Evolutionary conservation across 371 early-diverging fungal genomes (phyloP).

Genomic region (Mortierella sp.): DNA sequence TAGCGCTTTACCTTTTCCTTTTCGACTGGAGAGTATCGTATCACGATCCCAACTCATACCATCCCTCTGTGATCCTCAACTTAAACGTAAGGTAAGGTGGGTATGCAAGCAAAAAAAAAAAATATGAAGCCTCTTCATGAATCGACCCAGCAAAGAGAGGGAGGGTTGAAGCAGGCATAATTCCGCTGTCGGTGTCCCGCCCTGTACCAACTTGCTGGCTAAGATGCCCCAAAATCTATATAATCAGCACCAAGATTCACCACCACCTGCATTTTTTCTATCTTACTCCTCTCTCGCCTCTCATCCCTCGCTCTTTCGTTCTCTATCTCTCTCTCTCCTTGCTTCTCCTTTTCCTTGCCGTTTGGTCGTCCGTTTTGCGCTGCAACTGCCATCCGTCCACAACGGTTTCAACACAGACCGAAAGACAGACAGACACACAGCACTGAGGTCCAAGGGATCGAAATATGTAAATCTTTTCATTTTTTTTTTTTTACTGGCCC

Average conservation of each 20-base stretch:
- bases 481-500: not conserved
- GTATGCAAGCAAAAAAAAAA: not conserved
- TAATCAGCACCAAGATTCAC: not conserved
- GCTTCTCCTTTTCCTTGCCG: not conserved
- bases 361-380: not conserved
- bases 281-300: not conserved
- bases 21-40: slow-evolving; percentile 8
- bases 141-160: not conserved
- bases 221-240: not conserved
- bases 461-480: not conserved
- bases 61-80: slow-evolving; percentile 22
- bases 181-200: not conserved
- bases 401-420: not conserved
- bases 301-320: not conserved
- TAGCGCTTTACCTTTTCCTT: not conserved
- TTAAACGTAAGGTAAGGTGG: slow-evolving; percentile 17
- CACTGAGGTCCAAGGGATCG: not conserved
- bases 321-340: not conserved
- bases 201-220: not conserved
- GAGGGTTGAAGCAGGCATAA: not conserved
- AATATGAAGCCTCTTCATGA: not conserved
- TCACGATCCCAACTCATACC: slow-evolving; percentile 41
- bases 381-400: not conserved
- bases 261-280: slow-evolving; percentile 3
- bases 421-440: not conserved